Conservation (phyloP, 495 filamentous ascomycete genomes). For the Trichoderma parareesei region DNA sequence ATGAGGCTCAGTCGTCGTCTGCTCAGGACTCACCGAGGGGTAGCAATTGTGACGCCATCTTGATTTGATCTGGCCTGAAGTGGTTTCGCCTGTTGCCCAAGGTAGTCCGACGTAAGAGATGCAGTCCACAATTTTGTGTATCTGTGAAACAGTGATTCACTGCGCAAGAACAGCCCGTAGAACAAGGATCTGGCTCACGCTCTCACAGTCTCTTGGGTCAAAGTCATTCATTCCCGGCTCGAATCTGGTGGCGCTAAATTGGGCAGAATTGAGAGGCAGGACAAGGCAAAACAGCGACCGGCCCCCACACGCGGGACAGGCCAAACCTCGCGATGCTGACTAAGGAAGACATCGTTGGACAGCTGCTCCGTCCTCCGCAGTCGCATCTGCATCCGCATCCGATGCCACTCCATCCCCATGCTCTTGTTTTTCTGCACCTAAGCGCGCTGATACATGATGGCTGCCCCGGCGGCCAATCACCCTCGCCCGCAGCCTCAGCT, state of each 20-base stretch:
- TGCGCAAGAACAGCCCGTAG: not conserved
- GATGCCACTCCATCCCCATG: too few species aligned
- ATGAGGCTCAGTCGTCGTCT: not conserved
- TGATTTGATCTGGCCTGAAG: not conserved
- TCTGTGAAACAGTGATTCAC: not conserved
- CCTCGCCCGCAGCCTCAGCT: not conserved
- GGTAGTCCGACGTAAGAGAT: not conserved
- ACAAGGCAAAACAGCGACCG: not conserved
- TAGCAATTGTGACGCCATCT: constrained; percentile 73
- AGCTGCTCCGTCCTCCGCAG: too few species aligned
- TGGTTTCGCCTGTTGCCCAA: not conserved
- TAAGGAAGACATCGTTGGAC: not conserved
- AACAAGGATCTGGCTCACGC: not conserved
- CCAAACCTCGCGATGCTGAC: not conserved
- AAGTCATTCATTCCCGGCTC: not conserved
- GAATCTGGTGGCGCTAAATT: not conserved
- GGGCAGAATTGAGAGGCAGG: not conserved
- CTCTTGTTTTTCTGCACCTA: not conserved
- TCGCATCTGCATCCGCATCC: too few species aligned
- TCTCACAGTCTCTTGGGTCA: not conserved
- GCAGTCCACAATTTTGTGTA: too few species aligned
- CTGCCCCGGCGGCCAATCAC: constrained; percentile 1
- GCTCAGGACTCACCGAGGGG: constrained; percentile 51
- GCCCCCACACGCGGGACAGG: not conserved
- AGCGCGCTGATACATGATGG: constrained; percentile 1